phyloP scores from a whole-genome alignment of 768 basidiomycete species.

The Podaxis mareebaensis region DNA sequence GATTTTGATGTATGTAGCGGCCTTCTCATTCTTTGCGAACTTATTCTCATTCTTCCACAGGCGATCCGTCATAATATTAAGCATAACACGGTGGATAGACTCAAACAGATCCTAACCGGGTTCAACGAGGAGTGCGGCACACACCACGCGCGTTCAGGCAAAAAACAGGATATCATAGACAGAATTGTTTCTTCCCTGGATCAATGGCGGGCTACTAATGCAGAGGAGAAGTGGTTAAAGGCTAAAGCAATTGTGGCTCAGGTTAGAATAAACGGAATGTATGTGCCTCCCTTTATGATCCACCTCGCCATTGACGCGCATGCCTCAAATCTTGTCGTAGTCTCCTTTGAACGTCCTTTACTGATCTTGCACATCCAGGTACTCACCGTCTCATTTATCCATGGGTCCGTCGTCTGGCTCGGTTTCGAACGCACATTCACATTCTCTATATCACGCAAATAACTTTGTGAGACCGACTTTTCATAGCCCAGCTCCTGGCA shows the following conservation, averaged over 20 bases:
- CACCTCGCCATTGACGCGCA: slow-evolving; percentile 10
- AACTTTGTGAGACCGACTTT: slow-evolving; percentile 12
- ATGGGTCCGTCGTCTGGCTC: slow-evolving; percentile 9
- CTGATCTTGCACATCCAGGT: slow-evolving; percentile 17
- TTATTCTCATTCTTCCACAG: slow-evolving; percentile 36
- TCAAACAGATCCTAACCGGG: slow-evolving; percentile 78
- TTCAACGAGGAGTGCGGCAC: slow-evolving; percentile 79
- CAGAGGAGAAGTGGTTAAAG: slow-evolving; percentile 66
- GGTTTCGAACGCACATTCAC: background rate
- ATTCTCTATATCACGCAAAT: slow-evolving; percentile 24
- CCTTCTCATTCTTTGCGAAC: slow-evolving; percentile 19
- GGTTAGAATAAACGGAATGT: slow-evolving; percentile 68
- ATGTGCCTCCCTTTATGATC: slow-evolving; percentile 34
- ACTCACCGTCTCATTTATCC: slow-evolving; percentile 19
- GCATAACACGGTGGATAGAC: slow-evolving; percentile 80
- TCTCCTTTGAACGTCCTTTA: slow-evolving; percentile 6
- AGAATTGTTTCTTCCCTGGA: slow-evolving; percentile 64
- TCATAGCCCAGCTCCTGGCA: slow-evolving; percentile 22
- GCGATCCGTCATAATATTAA: slow-evolving; percentile 68
- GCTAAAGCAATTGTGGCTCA: slow-evolving; percentile 68
- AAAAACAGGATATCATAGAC: slow-evolving; percentile 87
- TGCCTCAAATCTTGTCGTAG: slow-evolving; percentile 5
- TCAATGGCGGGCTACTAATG: slow-evolving; percentile 54
- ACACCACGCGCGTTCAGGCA: slow-evolving; percentile 72
- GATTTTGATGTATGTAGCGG: slow-evolving; percentile 68